Evolutionary conservation across 495 filamentous ascomycete species (phyloP).

Genomic region (Xylaria flabelliformis): DNA sequence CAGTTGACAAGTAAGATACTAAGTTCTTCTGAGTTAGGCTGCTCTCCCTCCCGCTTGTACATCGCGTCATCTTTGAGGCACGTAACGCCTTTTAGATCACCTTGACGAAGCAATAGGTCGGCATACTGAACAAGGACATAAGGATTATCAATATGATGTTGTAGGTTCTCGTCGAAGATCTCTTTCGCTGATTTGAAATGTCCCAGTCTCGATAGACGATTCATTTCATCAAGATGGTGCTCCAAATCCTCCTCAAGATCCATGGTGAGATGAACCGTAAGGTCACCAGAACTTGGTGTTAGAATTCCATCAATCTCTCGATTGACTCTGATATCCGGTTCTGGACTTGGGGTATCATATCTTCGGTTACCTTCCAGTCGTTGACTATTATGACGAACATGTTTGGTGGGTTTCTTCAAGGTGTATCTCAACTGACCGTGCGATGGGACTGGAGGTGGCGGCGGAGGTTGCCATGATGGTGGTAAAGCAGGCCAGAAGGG

Average conservation of each 20-base stretch:
- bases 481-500: background rate
- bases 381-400: conserved; percentile 1
- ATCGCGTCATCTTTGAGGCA: conserved; percentile 20
- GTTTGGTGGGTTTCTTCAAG: background rate
- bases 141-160: conserved; percentile 28
- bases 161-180: conserved; percentile 29
- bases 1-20: conserved; percentile 13
- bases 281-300: conserved; percentile 21
- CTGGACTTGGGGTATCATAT: background rate
- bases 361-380: background rate
- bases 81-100: conserved; percentile 29
- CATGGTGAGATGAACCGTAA: conserved; percentile 31
- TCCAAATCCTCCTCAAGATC: conserved; percentile 31
- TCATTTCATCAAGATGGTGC: conserved; percentile 30
- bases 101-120: conserved; percentile 33
- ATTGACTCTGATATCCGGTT: conserved; percentile 2
- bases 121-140: conserved; percentile 32
- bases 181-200: conserved; percentile 28
- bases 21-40: conserved; percentile 4
- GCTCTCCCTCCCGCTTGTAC: conserved; percentile 4
- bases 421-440: background rate
- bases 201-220: conserved; percentile 32
- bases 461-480: background rate
- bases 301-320: conserved; percentile 26
- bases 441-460: background rate